phyloP scores from a whole-genome alignment of 2,329 filamentous ascomycete species.

The Endocalyx cinctus region DNA sequence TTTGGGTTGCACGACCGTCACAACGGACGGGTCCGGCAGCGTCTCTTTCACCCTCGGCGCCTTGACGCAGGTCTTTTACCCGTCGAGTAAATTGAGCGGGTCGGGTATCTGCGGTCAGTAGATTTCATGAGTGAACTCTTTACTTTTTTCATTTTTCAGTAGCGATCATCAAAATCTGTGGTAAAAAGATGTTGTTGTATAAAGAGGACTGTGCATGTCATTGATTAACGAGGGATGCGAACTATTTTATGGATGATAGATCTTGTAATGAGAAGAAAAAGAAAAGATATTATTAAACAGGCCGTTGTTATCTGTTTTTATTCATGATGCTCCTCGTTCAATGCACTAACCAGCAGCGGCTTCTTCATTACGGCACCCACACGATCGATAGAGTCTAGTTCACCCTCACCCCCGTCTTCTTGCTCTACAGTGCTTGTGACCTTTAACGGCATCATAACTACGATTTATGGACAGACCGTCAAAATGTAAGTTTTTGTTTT shows the following conservation, averaged over 20 bases:
- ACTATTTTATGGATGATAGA: no score
- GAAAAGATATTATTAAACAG: no score
- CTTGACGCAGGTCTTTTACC: slow-evolving; percentile 38
- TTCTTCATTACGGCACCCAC: no score
- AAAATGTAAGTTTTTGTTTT: slow-evolving; percentile 45
- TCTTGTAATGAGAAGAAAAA: slow-evolving; percentile 1
- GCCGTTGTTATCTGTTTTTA: no score
- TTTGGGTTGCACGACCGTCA: slow-evolving; percentile 37
- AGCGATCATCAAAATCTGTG: no score
- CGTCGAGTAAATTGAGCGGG: slow-evolving; percentile 5
- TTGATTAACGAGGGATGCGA: no score
- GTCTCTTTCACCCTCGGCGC: slow-evolving; percentile 37
- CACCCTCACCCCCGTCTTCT: no score
- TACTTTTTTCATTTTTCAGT: slow-evolving; percentile 2
- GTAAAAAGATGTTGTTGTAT: no score
- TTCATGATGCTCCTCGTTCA: no score
- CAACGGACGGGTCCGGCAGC: slow-evolving; percentile 36
- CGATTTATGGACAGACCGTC: slow-evolving; percentile 40
- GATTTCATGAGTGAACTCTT: slow-evolving; percentile 7
- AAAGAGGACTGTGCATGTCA: no score
- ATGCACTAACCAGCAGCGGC: no score
- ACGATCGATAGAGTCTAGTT: no score
- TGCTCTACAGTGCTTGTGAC: slow-evolving; percentile 34
- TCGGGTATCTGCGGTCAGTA: slow-evolving; percentile 13
- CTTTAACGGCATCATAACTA: slow-evolving; percentile 43